Conservation (phyloP, 805 yeast genomes). For the Brettanomyces nanus region DNA sequence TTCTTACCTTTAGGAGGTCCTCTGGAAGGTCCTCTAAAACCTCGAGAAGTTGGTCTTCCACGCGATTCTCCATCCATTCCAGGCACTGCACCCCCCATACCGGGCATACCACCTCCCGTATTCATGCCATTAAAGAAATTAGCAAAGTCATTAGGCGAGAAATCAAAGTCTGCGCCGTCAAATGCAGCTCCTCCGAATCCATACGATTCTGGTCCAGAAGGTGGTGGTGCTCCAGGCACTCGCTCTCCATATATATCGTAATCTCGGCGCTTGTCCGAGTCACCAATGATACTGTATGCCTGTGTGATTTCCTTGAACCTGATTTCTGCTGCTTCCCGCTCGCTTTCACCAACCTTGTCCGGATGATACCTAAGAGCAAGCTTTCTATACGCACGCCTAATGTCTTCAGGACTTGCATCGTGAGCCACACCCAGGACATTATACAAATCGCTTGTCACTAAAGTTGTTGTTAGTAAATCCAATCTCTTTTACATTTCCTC, state of each 20-base stretch:
- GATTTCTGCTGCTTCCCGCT: slow-evolving; percentile 61
- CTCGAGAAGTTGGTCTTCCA: not conserved
- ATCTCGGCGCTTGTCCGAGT: slow-evolving; percentile 50
- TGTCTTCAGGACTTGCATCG: slow-evolving; percentile 52
- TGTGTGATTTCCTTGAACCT: slow-evolving; percentile 76
- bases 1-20: not conserved
- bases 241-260: slow-evolving; percentile 37
- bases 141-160: slow-evolving; percentile 64
- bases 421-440: slow-evolving; percentile 13
- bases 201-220: slow-evolving; percentile 10
- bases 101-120: slow-evolving; percentile 14
- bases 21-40: not conserved
- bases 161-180: slow-evolving; percentile 29
- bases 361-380: slow-evolving; percentile 83
- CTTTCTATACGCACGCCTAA: slow-evolving; percentile 77
- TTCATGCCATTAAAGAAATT: slow-evolving; percentile 53
- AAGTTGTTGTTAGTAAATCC: too few species aligned
- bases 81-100: not conserved
- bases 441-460: slow-evolving; percentile 10
- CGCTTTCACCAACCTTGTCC: slow-evolving; percentile 53
- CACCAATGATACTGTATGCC: slow-evolving; percentile 79
- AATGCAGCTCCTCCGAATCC: slow-evolving; percentile 28
- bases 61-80: not conserved
- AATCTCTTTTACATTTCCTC: too few species aligned
- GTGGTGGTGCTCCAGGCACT: slow-evolving; percentile 14